phyloP scores from a whole-genome alignment of 108 stramenopile genomes.

The Parietichytrium sp. region DNA sequence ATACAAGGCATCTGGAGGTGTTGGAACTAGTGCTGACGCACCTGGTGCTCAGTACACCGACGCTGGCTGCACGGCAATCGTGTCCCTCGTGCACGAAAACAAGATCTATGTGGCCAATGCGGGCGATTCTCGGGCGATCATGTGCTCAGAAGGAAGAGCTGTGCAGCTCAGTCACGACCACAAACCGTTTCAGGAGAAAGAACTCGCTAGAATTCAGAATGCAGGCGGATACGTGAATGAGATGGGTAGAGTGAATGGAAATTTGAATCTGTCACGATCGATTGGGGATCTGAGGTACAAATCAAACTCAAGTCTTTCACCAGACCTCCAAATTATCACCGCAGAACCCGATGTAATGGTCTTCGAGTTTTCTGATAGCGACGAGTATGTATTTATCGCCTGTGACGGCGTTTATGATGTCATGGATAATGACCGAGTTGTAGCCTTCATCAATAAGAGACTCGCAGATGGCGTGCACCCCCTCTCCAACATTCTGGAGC shows the following conservation, averaged over 20 bases:
- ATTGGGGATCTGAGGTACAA: conserved; percentile 81
- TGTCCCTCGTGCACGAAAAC: conserved; percentile 65
- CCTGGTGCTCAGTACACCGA: conserved; percentile 15
- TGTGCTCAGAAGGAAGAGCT: conserved; percentile 70
- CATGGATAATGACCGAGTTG: not conserved
- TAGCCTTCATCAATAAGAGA: not conserved
- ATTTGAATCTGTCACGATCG: conserved; percentile 87
- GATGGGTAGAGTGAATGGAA: conserved; percentile 89
- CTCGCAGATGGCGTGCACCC: not conserved
- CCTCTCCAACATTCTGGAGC: not conserved
- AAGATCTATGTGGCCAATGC: conserved; percentile 81
- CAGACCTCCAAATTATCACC: conserved; percentile 57
- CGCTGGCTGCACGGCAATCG: conserved; percentile 80
- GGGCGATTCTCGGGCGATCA: conserved; percentile 86
- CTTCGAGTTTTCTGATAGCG: conserved; percentile 27
- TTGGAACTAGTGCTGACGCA: not conserved
- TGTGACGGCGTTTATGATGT: conserved; percentile 40
- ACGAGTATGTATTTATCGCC: conserved; percentile 22
- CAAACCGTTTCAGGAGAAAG: conserved; percentile 66
- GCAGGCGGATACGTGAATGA: conserved; percentile 59
- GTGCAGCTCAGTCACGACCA: conserved; percentile 77
- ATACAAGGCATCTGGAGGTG: not conserved
- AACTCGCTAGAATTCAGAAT: conserved; percentile 5
- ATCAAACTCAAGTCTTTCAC: conserved; percentile 19
- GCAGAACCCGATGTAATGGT: conserved; percentile 56